Conservation (phyloP, 768 basidiomycete genomes). For the Pleurotus cornucopiae region DNA sequence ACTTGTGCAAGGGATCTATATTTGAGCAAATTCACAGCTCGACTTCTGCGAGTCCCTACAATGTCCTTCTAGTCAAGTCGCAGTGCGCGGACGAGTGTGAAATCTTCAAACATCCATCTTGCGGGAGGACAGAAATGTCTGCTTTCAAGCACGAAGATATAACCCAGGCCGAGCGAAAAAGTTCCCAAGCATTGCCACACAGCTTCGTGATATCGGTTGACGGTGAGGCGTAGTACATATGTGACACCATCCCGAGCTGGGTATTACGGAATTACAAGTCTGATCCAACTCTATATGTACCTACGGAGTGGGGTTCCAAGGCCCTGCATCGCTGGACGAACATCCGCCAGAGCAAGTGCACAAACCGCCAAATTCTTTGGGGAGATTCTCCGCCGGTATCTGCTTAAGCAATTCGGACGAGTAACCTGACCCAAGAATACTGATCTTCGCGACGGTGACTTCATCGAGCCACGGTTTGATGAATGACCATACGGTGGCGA, state of each 20-base stretch:
- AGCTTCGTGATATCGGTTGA: no score
- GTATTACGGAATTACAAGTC: neutral
- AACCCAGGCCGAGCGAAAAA: no score
- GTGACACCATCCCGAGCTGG: neutral
- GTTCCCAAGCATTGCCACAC: no score
- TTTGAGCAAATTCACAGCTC: no score
- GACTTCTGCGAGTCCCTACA: no score
- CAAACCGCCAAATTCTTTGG: constrained; percentile 77
- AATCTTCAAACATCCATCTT: no score
- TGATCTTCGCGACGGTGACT: constrained; percentile 93
- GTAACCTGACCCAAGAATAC: constrained; percentile 77
- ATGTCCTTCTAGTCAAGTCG: no score
- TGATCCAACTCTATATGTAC: neutral
- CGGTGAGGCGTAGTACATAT: no score
- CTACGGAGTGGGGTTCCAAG: constrained; percentile 58
- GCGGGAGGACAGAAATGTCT: no score
- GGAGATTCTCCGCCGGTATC: constrained; percentile 81
- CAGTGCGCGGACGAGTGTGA: no score
- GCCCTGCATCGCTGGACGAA: constrained; percentile 84
- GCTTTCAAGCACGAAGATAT: no score
- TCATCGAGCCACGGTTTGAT: constrained; percentile 94
- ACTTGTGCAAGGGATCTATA: no score
- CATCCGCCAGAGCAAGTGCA: constrained; percentile 82
- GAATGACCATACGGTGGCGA: constrained; percentile 81
- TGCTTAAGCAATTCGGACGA: constrained; percentile 74